Evolutionary conservation across 306 rosid genomes (phyloP).

Genomic region (Sicyos baderoa): DNA sequence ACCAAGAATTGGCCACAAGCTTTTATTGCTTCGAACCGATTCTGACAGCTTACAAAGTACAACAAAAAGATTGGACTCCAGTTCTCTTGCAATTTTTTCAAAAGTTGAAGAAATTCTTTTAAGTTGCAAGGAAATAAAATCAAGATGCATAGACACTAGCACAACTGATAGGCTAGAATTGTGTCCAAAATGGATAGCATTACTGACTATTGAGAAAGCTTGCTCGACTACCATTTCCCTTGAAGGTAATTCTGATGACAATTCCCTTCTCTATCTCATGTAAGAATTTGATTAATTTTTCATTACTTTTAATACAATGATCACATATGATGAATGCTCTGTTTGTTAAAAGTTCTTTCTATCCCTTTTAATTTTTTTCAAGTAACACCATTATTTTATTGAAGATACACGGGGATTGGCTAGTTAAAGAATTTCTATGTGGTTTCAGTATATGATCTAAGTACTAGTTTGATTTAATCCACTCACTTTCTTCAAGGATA

Average conservation of each 20-base stretch:
- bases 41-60: slow-evolving; percentile 35
- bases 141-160: slow-evolving; percentile 31
- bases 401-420: background rate
- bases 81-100: slow-evolving; percentile 53
- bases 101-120: slow-evolving; percentile 78
- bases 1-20: slow-evolving; percentile 72
- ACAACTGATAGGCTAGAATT: slow-evolving; percentile 63
- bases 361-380: background rate
- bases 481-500: background rate
- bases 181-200: slow-evolving; percentile 88
- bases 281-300: background rate
- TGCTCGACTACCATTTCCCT: slow-evolving; percentile 85
- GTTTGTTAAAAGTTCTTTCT: background rate
- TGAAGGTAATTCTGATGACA: slow-evolving; percentile 49
- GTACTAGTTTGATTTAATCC: background rate
- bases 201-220: slow-evolving; percentile 93
- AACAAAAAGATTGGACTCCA: slow-evolving; percentile 51
- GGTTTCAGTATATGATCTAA: background rate
- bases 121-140: slow-evolving; percentile 72
- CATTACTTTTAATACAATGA: background rate
- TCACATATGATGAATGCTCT: background rate
- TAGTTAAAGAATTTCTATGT: background rate
- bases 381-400: background rate
- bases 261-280: slow-evolving; percentile 8
- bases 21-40: slow-evolving; percentile 55